Percentiles rank a stretch among this genome's conserved stretches.
Evolutionary conservation across 2,329 filamentous ascomycete genomes (phyloP).

Genomic region (Pseudogymnoascus sp.): DNA sequence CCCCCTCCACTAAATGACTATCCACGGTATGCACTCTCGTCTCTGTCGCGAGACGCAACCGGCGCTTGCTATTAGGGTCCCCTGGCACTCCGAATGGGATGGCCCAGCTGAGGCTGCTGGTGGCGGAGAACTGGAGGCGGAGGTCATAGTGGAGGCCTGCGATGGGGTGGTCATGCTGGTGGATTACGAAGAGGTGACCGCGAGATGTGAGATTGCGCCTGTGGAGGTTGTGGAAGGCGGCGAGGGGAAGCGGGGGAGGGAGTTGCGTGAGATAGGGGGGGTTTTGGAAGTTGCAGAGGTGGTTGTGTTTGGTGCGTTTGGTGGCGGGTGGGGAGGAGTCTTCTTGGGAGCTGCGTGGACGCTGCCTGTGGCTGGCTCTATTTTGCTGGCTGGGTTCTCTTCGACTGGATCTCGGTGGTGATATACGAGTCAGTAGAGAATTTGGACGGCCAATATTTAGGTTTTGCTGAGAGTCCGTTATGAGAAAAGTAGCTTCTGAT

Average conservation of each 20-base stretch:
- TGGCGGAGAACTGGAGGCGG: conserved; percentile 58
- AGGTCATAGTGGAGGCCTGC: conserved; percentile 63
- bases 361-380: neutral
- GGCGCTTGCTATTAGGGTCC: conserved; percentile 43
- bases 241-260: neutral
- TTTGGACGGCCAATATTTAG: neutral
- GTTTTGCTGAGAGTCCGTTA: neutral
- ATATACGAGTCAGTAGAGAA: neutral
- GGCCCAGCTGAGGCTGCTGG: conserved; percentile 39
- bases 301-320: neutral
- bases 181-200: conserved; percentile 56
- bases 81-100: conserved; percentile 56
- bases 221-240: neutral
- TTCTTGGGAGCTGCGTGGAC: neutral
- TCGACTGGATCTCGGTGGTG: neutral
- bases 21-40: conserved; percentile 51
- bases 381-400: neutral
- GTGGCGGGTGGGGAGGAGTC: neutral
- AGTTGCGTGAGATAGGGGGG: neutral
- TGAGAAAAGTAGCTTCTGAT: neutral
- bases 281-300: neutral
- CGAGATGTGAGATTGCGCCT: neutral
- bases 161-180: conserved; percentile 65
- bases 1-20: conserved; percentile 55
- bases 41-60: conserved; percentile 52